Conservation (phyloP, 768 basidiomycete genomes). For the Pleurotus platypus region DNA sequence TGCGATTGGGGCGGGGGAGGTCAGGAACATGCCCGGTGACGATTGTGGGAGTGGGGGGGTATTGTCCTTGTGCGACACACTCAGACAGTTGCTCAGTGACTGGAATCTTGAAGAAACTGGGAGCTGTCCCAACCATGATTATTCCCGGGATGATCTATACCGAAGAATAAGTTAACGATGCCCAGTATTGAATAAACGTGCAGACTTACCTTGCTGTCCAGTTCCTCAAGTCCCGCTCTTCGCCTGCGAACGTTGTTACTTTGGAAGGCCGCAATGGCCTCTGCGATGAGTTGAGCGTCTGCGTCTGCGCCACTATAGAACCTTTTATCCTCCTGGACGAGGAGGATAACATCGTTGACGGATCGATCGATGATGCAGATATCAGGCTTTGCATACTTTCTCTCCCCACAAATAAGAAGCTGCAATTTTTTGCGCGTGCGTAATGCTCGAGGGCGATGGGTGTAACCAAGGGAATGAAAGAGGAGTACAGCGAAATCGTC, state of each 20-base stretch:
- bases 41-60: conserved; percentile 9
- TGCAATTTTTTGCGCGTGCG: conserved; percentile 20
- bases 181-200: no score
- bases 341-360: conserved; percentile 11
- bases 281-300: conserved; percentile 17
- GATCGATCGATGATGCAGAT: conserved; percentile 25
- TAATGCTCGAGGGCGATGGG: conserved; percentile 3
- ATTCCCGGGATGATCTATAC: conserved; percentile 15
- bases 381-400: conserved; percentile 20
- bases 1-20: conserved; percentile 14
- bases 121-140: conserved; percentile 20
- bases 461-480: conserved; percentile 17
- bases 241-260: conserved; percentile 6
- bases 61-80: conserved; percentile 10
- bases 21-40: not conserved
- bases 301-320: conserved; percentile 9
- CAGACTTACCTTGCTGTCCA: no score
- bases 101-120: conserved; percentile 21
- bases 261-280: conserved; percentile 19
- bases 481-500: conserved; percentile 26
- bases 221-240: no score
- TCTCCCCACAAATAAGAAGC: conserved; percentile 24
- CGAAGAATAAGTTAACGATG: no score
- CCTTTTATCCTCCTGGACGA: conserved; percentile 20
- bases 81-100: conserved; percentile 17